Evolutionary conservation across 805 yeast species (phyloP).

Genomic region (Yamadazyma tumulicola): DNA sequence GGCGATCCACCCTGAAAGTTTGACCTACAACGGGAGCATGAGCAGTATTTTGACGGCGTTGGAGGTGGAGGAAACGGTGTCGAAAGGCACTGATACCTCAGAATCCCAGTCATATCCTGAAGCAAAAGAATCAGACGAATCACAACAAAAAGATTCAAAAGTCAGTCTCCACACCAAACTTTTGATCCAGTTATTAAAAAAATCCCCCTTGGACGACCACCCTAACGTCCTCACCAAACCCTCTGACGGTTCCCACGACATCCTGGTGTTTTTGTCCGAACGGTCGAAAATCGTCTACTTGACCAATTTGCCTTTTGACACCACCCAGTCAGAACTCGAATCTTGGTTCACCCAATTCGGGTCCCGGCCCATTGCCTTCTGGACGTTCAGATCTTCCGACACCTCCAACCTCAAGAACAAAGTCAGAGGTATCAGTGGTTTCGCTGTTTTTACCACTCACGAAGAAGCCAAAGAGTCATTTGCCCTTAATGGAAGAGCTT

Average conservation of each 20-base stretch:
- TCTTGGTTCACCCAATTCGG: constrained; percentile 89
- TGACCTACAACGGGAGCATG: constrained; percentile 32
- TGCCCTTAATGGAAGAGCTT: constrained; percentile 71
- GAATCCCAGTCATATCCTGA: constrained; percentile 5
- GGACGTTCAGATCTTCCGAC: constrained; percentile 71
- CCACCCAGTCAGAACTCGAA: constrained; percentile 87
- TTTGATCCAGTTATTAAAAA: constrained; percentile 44
- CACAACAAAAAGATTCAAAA: not conserved
- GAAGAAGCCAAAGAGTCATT: constrained; percentile 82
- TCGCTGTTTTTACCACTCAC: constrained; percentile 79
- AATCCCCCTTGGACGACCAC: constrained; percentile 49
- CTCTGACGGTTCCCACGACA: constrained; percentile 72
- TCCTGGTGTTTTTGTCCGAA: constrained; percentile 62
- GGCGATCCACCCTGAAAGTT: constrained; percentile 49
- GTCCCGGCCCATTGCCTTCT: constrained; percentile 81
- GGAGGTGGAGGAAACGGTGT: constrained; percentile 30
- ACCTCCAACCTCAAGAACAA: constrained; percentile 31
- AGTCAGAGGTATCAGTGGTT: constrained; percentile 57
- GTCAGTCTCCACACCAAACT: constrained; percentile 44
- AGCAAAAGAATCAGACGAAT: not conserved
- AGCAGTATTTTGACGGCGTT: constrained; percentile 46
- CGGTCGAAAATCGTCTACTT: constrained; percentile 75
- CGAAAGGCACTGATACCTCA: constrained; percentile 7
- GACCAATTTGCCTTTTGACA: constrained; percentile 78
- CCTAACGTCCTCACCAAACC: constrained; percentile 64